A percentile compares a stretch with the other conserved stretches of the same genome.
phyloP scores from a whole-genome alignment of 148 eudicot genomes.

The Cornus suecica region DNA sequence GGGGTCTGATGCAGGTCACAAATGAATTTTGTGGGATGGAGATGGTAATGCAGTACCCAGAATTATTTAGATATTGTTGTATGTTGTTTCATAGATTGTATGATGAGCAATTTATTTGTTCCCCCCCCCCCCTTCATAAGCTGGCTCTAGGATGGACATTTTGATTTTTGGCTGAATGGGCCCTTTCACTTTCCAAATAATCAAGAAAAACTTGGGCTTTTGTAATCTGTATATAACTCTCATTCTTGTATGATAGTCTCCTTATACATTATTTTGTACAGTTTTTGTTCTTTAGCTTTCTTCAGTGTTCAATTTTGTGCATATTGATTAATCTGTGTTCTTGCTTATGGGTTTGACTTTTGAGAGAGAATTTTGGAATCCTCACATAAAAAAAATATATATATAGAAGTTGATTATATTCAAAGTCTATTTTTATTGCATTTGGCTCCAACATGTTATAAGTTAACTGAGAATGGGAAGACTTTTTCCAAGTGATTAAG shows the following conservation, averaged over 20 bases:
- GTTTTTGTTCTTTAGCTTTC: not conserved
- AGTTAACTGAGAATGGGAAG: too few relatives aligned
- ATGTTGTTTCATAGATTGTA: not conserved
- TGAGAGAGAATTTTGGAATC: not conserved
- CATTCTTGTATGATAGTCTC: slow-evolving; percentile 3
- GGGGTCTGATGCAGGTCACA: slow-evolving; percentile 4
- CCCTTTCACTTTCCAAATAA: not conserved
- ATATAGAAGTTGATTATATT: too few relatives aligned
- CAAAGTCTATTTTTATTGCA: too few relatives aligned
- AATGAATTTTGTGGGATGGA: not conserved
- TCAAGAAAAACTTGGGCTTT: not conserved
- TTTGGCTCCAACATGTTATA: too few relatives aligned
- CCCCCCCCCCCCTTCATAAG: too few relatives aligned
- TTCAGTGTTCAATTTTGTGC: not conserved
- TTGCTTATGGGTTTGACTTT: too few relatives aligned
- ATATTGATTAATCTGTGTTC: not conserved
- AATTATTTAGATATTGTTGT: slow-evolving; percentile 7
- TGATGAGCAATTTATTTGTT: not conserved
- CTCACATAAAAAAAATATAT: too few relatives aligned
- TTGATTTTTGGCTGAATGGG: not conserved
- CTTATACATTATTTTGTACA: not conserved
- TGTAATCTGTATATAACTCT: not conserved
- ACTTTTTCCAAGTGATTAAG: too few relatives aligned
- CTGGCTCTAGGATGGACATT: not conserved
- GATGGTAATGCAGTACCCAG: not conserved